These are phyloP conservation scores for Colletotrichum musae DNA, from an alignment of 2,329 filamentous ascomycete species.

Conservation along the genomic window DNA sequence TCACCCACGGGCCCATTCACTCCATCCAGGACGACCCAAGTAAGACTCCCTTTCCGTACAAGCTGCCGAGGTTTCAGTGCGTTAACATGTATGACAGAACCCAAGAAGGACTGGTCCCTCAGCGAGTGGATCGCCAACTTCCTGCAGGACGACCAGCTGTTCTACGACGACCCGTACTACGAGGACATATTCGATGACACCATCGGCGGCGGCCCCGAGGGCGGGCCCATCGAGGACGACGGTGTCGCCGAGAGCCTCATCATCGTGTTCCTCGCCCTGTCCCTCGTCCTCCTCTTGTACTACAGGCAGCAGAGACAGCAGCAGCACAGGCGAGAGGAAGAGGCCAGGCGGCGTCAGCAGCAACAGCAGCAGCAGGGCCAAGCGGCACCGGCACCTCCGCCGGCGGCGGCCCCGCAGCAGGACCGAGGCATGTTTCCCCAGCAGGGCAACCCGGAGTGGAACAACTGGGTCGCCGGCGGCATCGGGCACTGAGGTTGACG, in stretches of 20 bases:
- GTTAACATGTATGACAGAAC: slow-evolving; percentile 60
- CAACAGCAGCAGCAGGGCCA: slow-evolving; percentile 44
- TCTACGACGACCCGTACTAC: slow-evolving; percentile 73
- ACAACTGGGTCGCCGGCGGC: slow-evolving; percentile 75
- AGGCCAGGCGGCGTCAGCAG: slow-evolving; percentile 51
- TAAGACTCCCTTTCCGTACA: slow-evolving; percentile 59
- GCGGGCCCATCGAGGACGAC: slow-evolving; percentile 73
- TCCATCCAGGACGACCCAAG: slow-evolving; percentile 91
- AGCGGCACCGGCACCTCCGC: slow-evolving; percentile 50
- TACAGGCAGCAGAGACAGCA: slow-evolving; percentile 82
- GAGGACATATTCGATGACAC: slow-evolving; percentile 69
- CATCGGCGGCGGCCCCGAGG: slow-evolving; percentile 72
- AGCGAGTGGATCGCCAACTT: slow-evolving; percentile 92
- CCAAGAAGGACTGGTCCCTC: slow-evolving; percentile 81
- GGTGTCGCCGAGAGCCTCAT: slow-evolving; percentile 87
- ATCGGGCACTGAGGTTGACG: slow-evolving; percentile 66
- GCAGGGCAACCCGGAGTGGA: slow-evolving; percentile 76
- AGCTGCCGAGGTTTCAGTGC: slow-evolving; percentile 46
- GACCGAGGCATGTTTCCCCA: slow-evolving; percentile 59
- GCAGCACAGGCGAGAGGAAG: slow-evolving; percentile 60
- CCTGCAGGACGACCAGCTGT: slow-evolving; percentile 76
- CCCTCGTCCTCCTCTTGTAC: slow-evolving; percentile 84
- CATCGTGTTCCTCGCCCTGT: slow-evolving; percentile 83
- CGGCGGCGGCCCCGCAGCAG: slow-evolving; percentile 35
- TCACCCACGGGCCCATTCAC: slow-evolving; percentile 92